Percentiles rank a stretch among this genome's conserved stretches.
phyloP scores from a whole-genome alignment of 306 rosid genomes.

The Quillaja saponaria region DNA sequence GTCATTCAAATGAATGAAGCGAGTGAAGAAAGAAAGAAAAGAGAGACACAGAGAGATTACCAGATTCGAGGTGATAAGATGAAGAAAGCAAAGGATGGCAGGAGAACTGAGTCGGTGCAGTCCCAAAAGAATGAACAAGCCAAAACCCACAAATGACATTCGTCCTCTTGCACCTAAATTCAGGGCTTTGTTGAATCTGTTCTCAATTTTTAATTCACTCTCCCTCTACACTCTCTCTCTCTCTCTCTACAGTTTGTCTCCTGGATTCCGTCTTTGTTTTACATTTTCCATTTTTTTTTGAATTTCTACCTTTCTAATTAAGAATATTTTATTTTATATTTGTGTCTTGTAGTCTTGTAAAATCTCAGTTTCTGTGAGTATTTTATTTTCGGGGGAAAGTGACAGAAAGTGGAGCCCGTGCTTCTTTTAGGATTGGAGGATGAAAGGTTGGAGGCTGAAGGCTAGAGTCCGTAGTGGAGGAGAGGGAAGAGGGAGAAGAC shows the following conservation, averaged over 20 bases:
- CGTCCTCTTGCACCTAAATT: constrained; percentile 12
- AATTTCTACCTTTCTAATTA: no score
- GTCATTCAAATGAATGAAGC: constrained; percentile 42
- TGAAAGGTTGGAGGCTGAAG: no score
- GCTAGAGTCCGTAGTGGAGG: no score
- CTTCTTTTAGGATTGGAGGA: not conserved
- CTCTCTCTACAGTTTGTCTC: no score
- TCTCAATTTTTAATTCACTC: not conserved
- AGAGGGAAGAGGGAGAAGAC: constrained; percentile 7
- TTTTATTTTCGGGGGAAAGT: constrained; percentile 47
- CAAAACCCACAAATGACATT: no score
- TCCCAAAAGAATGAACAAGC: constrained; percentile 23
- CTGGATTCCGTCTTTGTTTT: no score
- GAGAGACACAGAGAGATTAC: constrained; percentile 30
- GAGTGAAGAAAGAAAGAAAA: constrained; percentile 1
- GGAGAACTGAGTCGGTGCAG: constrained; percentile 34
- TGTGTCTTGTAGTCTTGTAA: no score
- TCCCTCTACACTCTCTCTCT: no score
- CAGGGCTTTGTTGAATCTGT: constrained; percentile 29
- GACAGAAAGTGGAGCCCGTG: constrained; percentile 9
- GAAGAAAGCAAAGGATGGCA: not conserved
- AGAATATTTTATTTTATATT: no score
- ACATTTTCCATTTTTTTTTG: no score
- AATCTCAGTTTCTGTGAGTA: no score
- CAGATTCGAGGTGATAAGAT: constrained; percentile 23